Base-by-base conservation (phyloP, 2,329 filamentous ascomycete species). In the Lecanicillium sp. region DNA sequence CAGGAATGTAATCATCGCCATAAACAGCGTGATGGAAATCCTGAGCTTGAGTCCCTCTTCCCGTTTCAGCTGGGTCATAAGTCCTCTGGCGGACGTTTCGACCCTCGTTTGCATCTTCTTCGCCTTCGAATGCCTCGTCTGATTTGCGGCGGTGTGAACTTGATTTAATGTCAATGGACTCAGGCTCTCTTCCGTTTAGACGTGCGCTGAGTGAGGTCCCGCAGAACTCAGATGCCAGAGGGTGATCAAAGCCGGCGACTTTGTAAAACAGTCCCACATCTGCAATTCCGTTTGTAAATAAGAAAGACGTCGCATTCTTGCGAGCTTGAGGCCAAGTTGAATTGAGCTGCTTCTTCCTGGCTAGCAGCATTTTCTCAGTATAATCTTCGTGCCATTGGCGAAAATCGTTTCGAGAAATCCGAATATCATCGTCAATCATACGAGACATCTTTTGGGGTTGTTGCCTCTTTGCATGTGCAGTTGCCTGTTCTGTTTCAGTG, bases 341-440 rank as follows among this genome's bases (percentile, higher is more conserved):
- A 7, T 40, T 41, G 22, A 48, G 45, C 4, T 31, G 50, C 38
- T 41, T 43, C 37, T 57, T 58, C 39, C 44, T 52, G 29, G 45
- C 46, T 14, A 48, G 54, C 19, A 57, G 48, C 75, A 85, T 88
- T 46, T 79, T 81, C 9, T 55, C 45, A 7, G 64, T 43, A 40
- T 75, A 75, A 29, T 67, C 50, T 2, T 46, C 40, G 37, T 56
- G 51, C 70, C 69, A 73, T 5, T 45, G 39, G 39, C 56, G 60
- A 34, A 70, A 51, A 37, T 61, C 56, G 11, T 45, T 48, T 41
- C 58, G 49, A 9, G 62, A 49, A 9, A 73, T 19, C 14, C 57
- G 53, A 13, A 60, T 60, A 41, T 35, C 42, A 9, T 45, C 14
- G 33, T 65, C 62, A 5, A 61, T 11, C 50, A 62, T 54, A 12